A percentile compares a stretch with the other conserved stretches of the same genome.
These are phyloP conservation scores for Triticum turgidum DNA, from an alignment of 176 grass and related monocot genomes.

Conservation along the genomic window DNA sequence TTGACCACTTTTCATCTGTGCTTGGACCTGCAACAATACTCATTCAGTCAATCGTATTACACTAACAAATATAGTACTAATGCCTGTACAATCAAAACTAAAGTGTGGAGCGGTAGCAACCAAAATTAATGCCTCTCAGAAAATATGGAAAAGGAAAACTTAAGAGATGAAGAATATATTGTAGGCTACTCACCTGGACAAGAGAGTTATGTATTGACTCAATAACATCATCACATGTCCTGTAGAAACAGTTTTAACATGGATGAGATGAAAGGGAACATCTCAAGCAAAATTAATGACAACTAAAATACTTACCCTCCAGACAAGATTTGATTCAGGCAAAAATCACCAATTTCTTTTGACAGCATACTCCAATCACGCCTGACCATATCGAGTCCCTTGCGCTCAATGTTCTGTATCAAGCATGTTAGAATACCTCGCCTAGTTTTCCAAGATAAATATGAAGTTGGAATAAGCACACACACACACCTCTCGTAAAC, in stretches of 20 bases:
- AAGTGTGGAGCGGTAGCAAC: constrained; percentile 8
- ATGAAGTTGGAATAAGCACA: constrained; percentile 25
- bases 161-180: neutral
- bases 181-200: constrained; percentile 54
- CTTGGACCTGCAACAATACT: constrained; percentile 66
- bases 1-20: constrained; percentile 88
- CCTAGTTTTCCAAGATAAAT: constrained; percentile 14
- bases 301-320: constrained; percentile 60
- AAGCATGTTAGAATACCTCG: constrained; percentile 35
- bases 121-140: neutral
- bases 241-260: constrained; percentile 37
- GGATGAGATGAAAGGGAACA: constrained; percentile 21
- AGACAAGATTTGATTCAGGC: constrained; percentile 87
- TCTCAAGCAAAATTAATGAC: constrained; percentile 10
- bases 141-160: constrained; percentile 12
- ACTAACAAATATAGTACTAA: neutral
- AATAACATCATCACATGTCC: constrained; percentile 76
- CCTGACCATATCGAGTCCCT: constrained; percentile 96
- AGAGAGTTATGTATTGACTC: constrained; percentile 79
- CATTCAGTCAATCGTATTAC: constrained; percentile 11
- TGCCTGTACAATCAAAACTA: neutral
- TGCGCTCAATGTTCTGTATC: constrained; percentile 86
- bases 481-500: constrained; percentile 47
- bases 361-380: constrained; percentile 99
- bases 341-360: constrained; percentile 93